Conservation (phyloP, 495 filamentous ascomycete species). For the Neurospora sp. region DNA sequence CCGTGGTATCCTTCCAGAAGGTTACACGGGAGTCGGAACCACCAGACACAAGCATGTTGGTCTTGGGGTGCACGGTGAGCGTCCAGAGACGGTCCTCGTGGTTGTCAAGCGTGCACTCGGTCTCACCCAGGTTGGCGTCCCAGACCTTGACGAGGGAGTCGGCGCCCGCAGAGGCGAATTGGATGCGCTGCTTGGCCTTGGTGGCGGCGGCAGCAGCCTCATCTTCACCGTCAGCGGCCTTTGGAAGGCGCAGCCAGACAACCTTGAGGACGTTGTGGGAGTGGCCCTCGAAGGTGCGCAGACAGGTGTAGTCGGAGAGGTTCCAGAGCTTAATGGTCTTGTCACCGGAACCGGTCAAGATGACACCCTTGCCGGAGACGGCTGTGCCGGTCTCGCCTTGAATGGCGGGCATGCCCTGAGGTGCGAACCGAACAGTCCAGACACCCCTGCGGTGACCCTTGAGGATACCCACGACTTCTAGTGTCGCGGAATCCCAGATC, state of each 20-base stretch:
- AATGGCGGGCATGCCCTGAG: constrained; percentile 59
- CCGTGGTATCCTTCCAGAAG: constrained; percentile 90
- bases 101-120: constrained; percentile 83
- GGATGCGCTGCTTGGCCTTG: constrained; percentile 37
- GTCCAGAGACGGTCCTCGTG: constrained; percentile 93
- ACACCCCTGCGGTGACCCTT: constrained; percentile 89
- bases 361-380: constrained; percentile 58
- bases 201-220: constrained; percentile 20
- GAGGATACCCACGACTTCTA: constrained; percentile 80
- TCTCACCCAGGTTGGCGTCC: constrained; percentile 72
- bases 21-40: constrained; percentile 82
- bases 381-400: constrained; percentile 53
- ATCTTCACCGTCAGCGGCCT: constrained; percentile 6
- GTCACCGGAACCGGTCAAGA: constrained; percentile 85
- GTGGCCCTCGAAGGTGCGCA: constrained; percentile 92
- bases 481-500: constrained; percentile 83
- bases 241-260: constrained; percentile 67
- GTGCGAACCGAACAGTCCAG: constrained; percentile 86
- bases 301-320: constrained; percentile 81
- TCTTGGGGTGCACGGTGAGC: constrained; percentile 56
- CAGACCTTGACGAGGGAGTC: constrained; percentile 97
- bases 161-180: constrained; percentile 79
- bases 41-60: constrained; percentile 71
- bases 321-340: constrained; percentile 96
- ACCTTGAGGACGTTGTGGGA: constrained; percentile 91